These are phyloP conservation scores for Zarea fungicola DNA, from an alignment of 2,329 filamentous ascomycete species.

Conservation along the genomic window DNA sequence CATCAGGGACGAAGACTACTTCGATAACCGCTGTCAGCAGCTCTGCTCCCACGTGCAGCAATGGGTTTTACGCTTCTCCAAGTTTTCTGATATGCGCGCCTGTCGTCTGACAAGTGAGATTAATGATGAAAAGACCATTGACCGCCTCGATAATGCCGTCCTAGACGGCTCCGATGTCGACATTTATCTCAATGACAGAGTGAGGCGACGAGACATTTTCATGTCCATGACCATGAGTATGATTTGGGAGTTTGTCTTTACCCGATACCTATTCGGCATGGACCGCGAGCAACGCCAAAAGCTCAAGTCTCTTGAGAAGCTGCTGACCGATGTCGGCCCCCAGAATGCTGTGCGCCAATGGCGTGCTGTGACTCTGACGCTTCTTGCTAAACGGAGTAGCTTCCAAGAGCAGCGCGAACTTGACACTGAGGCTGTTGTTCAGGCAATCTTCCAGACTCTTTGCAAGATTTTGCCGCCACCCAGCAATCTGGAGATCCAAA, in stretches of 20 bases:
- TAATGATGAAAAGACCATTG: constrained; percentile 86
- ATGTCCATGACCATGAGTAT: constrained; percentile 99
- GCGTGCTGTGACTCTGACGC: constrained; percentile 89
- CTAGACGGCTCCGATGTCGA: constrained; percentile 94
- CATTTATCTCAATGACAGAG: constrained; percentile 77
- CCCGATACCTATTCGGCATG: constrained; percentile 96
- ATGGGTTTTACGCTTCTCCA: constrained; percentile 97
- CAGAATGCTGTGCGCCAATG: constrained; percentile 88
- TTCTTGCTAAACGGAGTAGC: constrained; percentile 73
- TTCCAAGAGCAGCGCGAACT: constrained; percentile 79
- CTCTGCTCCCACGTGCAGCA: constrained; percentile 94
- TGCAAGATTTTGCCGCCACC: constrained; percentile 83
- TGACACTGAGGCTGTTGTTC: constrained; percentile 93
- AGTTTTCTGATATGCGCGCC: constrained; percentile 87
- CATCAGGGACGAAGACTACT: constrained; percentile 86
- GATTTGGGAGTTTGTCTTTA: constrained; percentile 99
- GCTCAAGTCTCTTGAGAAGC: constrained; percentile 92
- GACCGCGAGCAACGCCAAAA: constrained; percentile 96
- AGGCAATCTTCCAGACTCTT: constrained; percentile 76
- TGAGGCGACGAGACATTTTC: constrained; percentile 86
- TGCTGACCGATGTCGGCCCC: constrained; percentile 81
- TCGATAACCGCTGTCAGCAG: constrained; percentile 88
- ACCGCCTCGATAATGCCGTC: constrained; percentile 88
- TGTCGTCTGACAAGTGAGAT: constrained; percentile 81
- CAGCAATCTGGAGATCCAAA: constrained; percentile 70